Evolutionary conservation across 2,329 filamentous ascomycete genomes (phyloP).

Genomic region (Acrodontium crateriforme): DNA sequence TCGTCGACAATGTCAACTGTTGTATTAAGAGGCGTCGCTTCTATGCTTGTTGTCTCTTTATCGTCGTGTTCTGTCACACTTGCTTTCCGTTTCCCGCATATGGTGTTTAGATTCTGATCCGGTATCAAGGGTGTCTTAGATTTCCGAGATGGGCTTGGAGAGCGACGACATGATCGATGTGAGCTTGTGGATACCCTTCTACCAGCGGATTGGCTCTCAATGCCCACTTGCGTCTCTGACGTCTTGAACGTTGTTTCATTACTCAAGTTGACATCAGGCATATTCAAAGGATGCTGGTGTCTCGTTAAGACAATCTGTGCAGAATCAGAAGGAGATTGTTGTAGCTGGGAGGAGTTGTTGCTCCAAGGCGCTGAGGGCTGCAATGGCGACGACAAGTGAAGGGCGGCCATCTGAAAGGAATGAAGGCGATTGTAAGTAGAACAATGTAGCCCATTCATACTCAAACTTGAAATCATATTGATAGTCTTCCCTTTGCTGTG

Average conservation of each 20-base stretch:
- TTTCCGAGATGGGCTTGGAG: slow-evolving; percentile 15
- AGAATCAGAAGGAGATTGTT: too few species aligned
- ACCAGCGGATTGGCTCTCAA: slow-evolving; percentile 9
- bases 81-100: slow-evolving; percentile 21
- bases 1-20: slow-evolving; percentile 26
- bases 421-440: too few species aligned
- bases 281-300: slow-evolving; percentile 25
- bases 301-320: slow-evolving; percentile 22
- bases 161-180: slow-evolving; percentile 16
- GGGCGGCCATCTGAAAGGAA: too few species aligned
- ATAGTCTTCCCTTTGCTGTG: too few species aligned
- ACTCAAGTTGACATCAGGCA: slow-evolving; percentile 17
- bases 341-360: too few species aligned
- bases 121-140: slow-evolving; percentile 23
- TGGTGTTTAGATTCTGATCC: slow-evolving; percentile 20
- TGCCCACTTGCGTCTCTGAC: slow-evolving; percentile 16
- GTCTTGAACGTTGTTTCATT: slow-evolving; percentile 18
- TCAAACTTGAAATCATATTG: too few species aligned
- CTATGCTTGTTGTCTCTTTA: slow-evolving; percentile 13
- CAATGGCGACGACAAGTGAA: too few species aligned
- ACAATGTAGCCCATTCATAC: too few species aligned
- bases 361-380: too few species aligned
- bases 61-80: slow-evolving; percentile 19
- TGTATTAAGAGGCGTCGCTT: slow-evolving; percentile 15
- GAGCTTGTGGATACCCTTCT: slow-evolving; percentile 18